Percentiles rank a stretch among this genome's conserved stretches.
These are phyloP conservation scores for Geranium incanum DNA, from an alignment of 441 rosid species.

Conservation along the genomic window DNA sequence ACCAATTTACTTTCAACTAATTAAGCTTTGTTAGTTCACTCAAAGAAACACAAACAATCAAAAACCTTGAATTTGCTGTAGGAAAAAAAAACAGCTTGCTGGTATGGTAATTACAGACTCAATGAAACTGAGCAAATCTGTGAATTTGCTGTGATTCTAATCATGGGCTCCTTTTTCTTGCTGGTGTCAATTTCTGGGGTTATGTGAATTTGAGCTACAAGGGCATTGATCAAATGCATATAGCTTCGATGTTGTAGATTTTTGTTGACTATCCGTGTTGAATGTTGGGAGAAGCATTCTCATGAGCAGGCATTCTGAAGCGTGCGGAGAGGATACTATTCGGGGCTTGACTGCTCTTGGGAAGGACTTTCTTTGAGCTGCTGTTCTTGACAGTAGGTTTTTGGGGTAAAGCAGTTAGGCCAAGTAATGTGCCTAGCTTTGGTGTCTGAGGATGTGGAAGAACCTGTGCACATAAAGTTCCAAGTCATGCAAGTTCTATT, in stretches of 20 bases:
- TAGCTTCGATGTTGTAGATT: too few species aligned
- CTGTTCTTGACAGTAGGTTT: constrained; percentile 24
- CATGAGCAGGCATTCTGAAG: constrained; percentile 24
- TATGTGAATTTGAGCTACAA: not conserved
- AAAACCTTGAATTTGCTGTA: too few species aligned
- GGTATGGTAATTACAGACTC: constrained; percentile 17
- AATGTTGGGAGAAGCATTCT: constrained; percentile 42
- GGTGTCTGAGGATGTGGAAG: constrained; percentile 21
- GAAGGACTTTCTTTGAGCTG: constrained; percentile 22
- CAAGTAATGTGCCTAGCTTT: constrained; percentile 17
- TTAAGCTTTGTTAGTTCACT: too few species aligned
- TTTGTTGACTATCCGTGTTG: constrained; percentile 16
- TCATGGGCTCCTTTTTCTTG: not conserved
- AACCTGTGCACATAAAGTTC: too few species aligned
- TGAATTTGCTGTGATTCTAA: constrained; percentile 18
- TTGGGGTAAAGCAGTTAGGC: constrained; percentile 16
- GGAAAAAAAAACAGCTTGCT: too few species aligned
- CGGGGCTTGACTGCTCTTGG: constrained; percentile 25
- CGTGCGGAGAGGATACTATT: constrained; percentile 25
- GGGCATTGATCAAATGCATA: not conserved
- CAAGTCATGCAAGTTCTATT: too few species aligned
- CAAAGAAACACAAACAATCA: too few species aligned
- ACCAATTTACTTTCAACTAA: too few species aligned
- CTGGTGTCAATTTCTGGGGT: too few species aligned
- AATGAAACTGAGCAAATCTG: too few species aligned